Evolutionary conservation across 495 filamentous ascomycete species (phyloP).

Genomic region (Neurospora sp.): DNA sequence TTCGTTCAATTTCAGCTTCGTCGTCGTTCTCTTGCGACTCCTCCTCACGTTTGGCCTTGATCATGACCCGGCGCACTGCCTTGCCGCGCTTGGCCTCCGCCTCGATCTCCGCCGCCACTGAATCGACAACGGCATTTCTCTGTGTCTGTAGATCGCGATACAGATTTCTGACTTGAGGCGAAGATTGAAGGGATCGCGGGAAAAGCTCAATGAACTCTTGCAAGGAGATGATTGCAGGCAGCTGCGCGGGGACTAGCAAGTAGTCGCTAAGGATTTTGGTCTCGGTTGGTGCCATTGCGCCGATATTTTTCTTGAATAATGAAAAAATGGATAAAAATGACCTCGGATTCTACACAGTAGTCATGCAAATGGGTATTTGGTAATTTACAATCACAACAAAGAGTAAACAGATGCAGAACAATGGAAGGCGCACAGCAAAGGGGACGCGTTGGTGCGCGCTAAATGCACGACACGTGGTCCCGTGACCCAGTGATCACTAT

Average conservation of each 20-base stretch:
- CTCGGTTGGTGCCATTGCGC: slow-evolving; percentile 61
- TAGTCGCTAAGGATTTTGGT: slow-evolving; percentile 65
- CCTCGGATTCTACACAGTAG: background rate
- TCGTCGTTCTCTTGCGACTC: slow-evolving; percentile 50
- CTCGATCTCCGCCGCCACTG: slow-evolving; percentile 57
- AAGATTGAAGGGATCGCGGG: slow-evolving; percentile 55
- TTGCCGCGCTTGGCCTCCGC: slow-evolving; percentile 55
- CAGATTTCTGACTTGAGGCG: slow-evolving; percentile 62
- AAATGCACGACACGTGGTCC: background rate
- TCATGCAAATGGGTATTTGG: background rate
- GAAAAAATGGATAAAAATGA: background rate
- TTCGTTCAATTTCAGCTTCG: slow-evolving; percentile 60
- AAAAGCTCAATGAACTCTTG: slow-evolving; percentile 70
- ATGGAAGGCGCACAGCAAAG: background rate
- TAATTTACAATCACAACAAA: background rate
- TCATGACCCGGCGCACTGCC: slow-evolving; percentile 50
- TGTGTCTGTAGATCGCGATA: slow-evolving; percentile 71
- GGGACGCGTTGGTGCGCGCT: slow-evolving; percentile 4
- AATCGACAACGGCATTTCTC: slow-evolving; percentile 57
- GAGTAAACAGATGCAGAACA: background rate
- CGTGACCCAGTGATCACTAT: background rate
- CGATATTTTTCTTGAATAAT: background rate
- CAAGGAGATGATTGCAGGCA: slow-evolving; percentile 63
- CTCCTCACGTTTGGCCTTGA: slow-evolving; percentile 40
- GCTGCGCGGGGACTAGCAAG: slow-evolving; percentile 61